Conservation (phyloP, 345 rosid genomes). For the Eutrema japonicum region DNA sequence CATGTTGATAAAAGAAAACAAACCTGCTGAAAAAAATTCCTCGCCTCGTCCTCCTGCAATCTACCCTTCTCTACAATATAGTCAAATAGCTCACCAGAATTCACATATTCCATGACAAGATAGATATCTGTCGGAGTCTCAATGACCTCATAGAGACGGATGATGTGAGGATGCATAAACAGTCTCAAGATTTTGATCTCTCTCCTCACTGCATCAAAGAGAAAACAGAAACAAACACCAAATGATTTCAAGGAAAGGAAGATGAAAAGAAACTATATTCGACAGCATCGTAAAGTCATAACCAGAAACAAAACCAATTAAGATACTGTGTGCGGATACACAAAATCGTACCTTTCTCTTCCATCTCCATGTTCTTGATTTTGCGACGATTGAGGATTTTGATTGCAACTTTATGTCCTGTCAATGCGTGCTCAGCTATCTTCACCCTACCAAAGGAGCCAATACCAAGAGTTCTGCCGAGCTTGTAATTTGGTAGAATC, state of each 20-base stretch:
- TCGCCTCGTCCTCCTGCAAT: slow-evolving; percentile 92
- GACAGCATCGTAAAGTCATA: neutral
- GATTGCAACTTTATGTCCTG: slow-evolving; percentile 92
- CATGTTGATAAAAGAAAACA: slow-evolving; percentile 17
- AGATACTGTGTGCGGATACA: neutral
- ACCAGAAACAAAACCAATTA: slow-evolving; percentile 8
- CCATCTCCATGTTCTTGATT: slow-evolving; percentile 83
- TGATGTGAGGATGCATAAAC: slow-evolving; percentile 95
- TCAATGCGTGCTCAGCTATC: slow-evolving; percentile 82
- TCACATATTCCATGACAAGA: slow-evolving; percentile 90
- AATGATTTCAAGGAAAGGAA: neutral
- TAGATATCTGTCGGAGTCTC: slow-evolving; percentile 83
- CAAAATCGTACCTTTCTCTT: slow-evolving; percentile 71
- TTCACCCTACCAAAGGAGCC: slow-evolving; percentile 97
- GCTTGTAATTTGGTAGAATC: slow-evolving; percentile 70
- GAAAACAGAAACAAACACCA: slow-evolving; percentile 1
- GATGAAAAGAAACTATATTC: slow-evolving; percentile 2
- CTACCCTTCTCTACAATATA: slow-evolving; percentile 92
- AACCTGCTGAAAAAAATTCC: slow-evolving; percentile 95
- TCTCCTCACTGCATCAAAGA: slow-evolving; percentile 69
- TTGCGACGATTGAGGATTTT: slow-evolving; percentile 91
- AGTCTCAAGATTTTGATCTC: slow-evolving; percentile 91
- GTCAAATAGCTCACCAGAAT: slow-evolving; percentile 95
- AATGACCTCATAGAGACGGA: slow-evolving; percentile 89
- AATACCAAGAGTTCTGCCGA: slow-evolving; percentile 85